These are phyloP conservation scores for Berberis thunbergii DNA, from an alignment of 164 flowering plant species.

Conservation along the genomic window DNA sequence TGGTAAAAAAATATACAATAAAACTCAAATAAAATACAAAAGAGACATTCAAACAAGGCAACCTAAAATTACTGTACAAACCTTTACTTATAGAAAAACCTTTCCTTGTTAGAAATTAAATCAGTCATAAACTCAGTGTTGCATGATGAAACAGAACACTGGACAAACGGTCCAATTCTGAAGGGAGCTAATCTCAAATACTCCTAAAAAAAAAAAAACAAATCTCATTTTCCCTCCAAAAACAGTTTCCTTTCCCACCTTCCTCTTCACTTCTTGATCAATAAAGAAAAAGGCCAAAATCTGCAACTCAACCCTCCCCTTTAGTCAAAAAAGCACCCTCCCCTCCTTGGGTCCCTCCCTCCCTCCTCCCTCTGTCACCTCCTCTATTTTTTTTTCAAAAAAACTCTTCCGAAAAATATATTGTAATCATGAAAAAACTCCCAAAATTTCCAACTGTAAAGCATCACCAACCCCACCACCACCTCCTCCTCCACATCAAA, in stretches of 20 bases:
- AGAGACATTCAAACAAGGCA: too few species aligned
- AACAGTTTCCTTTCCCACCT: neutral
- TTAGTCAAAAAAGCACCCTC: too few species aligned
- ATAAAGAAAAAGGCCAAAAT: neutral
- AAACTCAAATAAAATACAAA: too few species aligned
- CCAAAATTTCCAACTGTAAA: constrained; percentile 10
- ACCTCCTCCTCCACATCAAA: neutral
- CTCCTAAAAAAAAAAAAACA: too few species aligned
- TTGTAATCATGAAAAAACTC: neutral
- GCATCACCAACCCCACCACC: constrained; percentile 8
- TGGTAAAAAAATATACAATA: too few species aligned
- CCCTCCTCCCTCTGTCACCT: neutral
- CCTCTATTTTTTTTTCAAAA: neutral
- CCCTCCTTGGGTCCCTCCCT: neutral
- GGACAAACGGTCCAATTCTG: neutral
- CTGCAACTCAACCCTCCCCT: too few species aligned
- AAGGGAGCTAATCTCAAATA: neutral
- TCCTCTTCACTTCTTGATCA: neutral
- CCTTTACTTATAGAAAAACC: too few species aligned
- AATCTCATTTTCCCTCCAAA: neutral
- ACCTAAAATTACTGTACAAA: too few species aligned
- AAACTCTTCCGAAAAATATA: neutral
- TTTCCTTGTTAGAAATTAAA: neutral
- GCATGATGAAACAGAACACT: neutral
- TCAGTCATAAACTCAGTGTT: neutral